Evolutionary conservation across 1,284 basidiomycete species (phyloP), one percentile per base, ranked within the genome.

Genomic region (Heterobasidion parviporum): DNA sequence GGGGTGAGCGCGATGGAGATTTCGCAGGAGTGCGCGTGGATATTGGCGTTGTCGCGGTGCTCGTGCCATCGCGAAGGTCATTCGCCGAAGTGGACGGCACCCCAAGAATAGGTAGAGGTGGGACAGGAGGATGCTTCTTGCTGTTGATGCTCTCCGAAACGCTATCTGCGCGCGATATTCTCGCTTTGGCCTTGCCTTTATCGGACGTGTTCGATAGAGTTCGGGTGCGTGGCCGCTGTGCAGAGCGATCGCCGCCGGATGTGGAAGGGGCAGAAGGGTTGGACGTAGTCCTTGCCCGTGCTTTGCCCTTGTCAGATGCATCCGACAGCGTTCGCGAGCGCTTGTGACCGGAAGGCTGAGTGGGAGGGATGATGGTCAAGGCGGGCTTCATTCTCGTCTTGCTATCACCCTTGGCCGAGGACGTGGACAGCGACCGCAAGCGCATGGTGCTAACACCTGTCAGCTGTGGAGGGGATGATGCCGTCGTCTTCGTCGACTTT

Each of bases 391-490:
- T 33, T 14, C 33, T 52, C 16, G 35, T 16, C 18, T 35, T 52
- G 26, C 33, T 41, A 34, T 50, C 43, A 8, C 10, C 48, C 53
- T 57, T 57, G 47, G 54, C 56, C 34, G 56, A 57, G 12, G 56
- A 50, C 14, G 41, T 41, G 14, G 56, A 57, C 38, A 52, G 26
- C 26, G 56, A 46, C 15, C 56, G 56, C 15, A 54, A 33, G n/a
- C 56, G 52, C 56, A 54, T 50, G 8, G 53, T 50, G 15, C 34
- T 47, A 7, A 41, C 32, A 12, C 53, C 53, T 12, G 56, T 36
- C 6, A 54, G 41, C 43, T 44, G 56, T 14, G 52, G 43, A 15
- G 52, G 56, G 2, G 53, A 45, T 9, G 48, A 50, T 7, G 48
- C 54, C 20, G 56, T 46, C 33, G 38, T 36, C 38, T 38, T 38